phyloP scores from a whole-genome alignment of 2,329 filamentous ascomycete species.

The Tolypocladium amazonense region DNA sequence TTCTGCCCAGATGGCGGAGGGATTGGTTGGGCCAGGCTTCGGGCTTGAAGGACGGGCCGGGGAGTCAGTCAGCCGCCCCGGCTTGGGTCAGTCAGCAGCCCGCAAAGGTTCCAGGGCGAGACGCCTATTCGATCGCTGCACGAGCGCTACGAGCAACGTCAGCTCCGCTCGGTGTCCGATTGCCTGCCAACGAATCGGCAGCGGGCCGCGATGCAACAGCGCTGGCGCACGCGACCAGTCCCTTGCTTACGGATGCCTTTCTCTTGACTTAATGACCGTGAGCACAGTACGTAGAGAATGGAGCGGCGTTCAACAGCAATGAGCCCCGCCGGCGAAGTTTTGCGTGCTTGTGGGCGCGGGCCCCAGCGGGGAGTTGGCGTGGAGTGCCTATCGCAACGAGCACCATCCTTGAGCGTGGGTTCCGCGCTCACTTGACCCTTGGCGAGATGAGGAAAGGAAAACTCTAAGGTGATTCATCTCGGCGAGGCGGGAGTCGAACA shows the following conservation, averaged over 20 bases:
- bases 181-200: not conserved
- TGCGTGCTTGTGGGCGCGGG: not conserved
- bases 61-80: not conserved
- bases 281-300: not conserved
- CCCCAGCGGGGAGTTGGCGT: not conserved
- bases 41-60: not conserved
- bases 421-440: too few relatives aligned
- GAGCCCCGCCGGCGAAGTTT: not conserved
- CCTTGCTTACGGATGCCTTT: not conserved
- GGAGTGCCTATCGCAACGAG: not conserved
- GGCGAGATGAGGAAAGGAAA: too few relatives aligned
- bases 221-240: not conserved
- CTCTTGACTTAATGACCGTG: not conserved
- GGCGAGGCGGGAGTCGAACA: too few relatives aligned
- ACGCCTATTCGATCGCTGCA: not conserved
- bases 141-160: not conserved
- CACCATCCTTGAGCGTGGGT: not conserved
- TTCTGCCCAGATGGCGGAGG: not conserved
- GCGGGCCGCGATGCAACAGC: too few relatives aligned
- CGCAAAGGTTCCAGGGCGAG: not conserved
- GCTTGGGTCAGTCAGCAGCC: not conserved
- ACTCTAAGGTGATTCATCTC: too few relatives aligned
- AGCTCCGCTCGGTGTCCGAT: not conserved
- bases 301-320: not conserved
- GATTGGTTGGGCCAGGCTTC: not conserved